Evolutionary conservation across 129 eudicot species (phyloP).

Genomic region (Calendula officinalis): DNA sequence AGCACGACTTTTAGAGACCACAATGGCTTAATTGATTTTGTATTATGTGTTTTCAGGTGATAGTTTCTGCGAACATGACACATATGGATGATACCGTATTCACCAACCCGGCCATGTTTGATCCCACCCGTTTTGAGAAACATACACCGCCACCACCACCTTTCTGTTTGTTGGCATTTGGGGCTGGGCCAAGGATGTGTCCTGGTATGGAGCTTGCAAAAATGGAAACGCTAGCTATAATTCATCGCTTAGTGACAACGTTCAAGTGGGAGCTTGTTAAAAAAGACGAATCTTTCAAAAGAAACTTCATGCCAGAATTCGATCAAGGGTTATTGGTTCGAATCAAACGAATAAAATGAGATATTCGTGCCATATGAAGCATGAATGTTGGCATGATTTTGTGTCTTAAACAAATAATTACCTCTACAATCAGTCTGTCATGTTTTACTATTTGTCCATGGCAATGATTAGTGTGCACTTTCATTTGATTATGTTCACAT

Average conservation of each 20-base stretch:
- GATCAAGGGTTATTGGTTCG: constrained; percentile 46
- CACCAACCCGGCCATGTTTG: constrained; percentile 40
- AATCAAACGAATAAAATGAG: constrained; percentile 27
- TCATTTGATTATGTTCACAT: too few relatives aligned
- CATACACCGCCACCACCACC: constrained; percentile 36
- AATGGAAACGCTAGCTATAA: constrained; percentile 50
- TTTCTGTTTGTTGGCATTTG: neutral
- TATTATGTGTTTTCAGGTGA: constrained; percentile 34
- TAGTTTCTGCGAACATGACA: constrained; percentile 42
- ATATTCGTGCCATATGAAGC: neutral
- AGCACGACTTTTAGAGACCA: too few relatives aligned
- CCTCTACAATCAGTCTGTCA: too few relatives aligned
- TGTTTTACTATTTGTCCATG: too few relatives aligned
- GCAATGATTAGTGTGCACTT: too few relatives aligned
- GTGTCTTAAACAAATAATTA: neutral
- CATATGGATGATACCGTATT: constrained; percentile 45
- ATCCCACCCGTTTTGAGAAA: constrained; percentile 53
- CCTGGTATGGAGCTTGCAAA: constrained; percentile 46
- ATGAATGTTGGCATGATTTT: neutral
- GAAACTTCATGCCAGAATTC: constrained; percentile 53
- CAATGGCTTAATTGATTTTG: neutral
- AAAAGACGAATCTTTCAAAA: constrained; percentile 33
- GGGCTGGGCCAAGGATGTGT: neutral
- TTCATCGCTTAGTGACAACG: constrained; percentile 46
- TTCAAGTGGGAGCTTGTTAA: constrained; percentile 46